phyloP scores from a whole-genome alignment of 2,329 filamentous ascomycete genomes.

The Phaeosphaeria sp. region DNA sequence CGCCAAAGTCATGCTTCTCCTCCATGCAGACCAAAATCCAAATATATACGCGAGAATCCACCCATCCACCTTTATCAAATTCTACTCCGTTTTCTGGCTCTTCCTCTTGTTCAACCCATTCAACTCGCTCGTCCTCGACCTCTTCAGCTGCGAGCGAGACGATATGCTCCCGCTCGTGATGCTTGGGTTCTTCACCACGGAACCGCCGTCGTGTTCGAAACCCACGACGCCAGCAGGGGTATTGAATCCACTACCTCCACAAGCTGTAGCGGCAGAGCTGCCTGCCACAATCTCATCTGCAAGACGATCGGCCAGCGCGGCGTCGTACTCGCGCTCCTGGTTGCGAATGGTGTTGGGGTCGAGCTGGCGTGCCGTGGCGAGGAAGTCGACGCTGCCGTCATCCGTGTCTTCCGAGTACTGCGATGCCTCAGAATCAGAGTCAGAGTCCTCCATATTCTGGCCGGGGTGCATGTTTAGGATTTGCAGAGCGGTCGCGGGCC shows the following conservation, averaged over 20 bases:
- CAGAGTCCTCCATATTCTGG: background rate
- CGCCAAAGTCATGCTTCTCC: background rate
- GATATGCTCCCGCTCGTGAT: slow-evolving; percentile 21
- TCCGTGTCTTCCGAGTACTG: slow-evolving; percentile 45
- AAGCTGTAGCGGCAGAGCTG: slow-evolving; percentile 57
- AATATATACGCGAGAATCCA: background rate
- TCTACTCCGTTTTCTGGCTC: slow-evolving; percentile 2
- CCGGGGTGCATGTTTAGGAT: slow-evolving; percentile 34
- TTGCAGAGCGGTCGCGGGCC: slow-evolving; percentile 33
- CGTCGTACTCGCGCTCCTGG: slow-evolving; percentile 56
- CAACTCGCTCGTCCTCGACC: slow-evolving; percentile 21
- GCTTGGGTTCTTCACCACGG: slow-evolving; percentile 7
- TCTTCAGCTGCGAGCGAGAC: slow-evolving; percentile 19
- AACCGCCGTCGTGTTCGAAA: background rate
- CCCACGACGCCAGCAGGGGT: slow-evolving; percentile 38
- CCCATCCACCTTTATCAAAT: background rate
- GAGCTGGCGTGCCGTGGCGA: slow-evolving; percentile 52
- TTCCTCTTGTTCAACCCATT: background rate
- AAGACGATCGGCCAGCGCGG: slow-evolving; percentile 54
- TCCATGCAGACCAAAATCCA: background rate
- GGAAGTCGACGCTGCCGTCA: slow-evolving; percentile 51
- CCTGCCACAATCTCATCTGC: slow-evolving; percentile 58
- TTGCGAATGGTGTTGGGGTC: slow-evolving; percentile 51
- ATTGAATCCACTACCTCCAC: slow-evolving; percentile 56
- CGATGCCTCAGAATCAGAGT: slow-evolving; percentile 24